Percentiles rank a stretch among this genome's conserved stretches.
Evolutionary conservation across 805 yeast genomes (phyloP).

Genomic region (Starmera amethionina): DNA sequence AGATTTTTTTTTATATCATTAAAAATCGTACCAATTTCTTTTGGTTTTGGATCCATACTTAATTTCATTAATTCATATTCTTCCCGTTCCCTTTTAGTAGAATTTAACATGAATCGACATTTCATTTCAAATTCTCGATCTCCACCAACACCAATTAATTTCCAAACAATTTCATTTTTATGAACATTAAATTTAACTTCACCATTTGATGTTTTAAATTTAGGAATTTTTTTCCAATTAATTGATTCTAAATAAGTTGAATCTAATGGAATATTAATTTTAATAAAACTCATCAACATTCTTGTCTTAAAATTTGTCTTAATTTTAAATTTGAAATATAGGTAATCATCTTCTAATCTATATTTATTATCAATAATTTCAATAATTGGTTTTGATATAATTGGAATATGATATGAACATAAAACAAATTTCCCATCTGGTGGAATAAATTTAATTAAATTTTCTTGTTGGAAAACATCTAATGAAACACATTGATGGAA

Average conservation of each 20-base stretch:
- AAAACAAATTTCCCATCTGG: constrained; percentile 83
- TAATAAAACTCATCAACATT: constrained; percentile 49
- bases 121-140: constrained; percentile 43
- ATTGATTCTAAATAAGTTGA: constrained; percentile 23
- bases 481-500: constrained; percentile 86
- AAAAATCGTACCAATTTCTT: constrained; percentile 10
- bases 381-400: constrained; percentile 16
- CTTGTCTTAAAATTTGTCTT: constrained; percentile 56
- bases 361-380: constrained; percentile 1
- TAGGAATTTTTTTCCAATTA: constrained; percentile 40
- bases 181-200: constrained; percentile 65
- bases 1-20: constrained; percentile 12
- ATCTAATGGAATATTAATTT: constrained; percentile 55
- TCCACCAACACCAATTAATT: constrained; percentile 57
- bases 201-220: constrained; percentile 66
- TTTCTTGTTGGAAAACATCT: constrained; percentile 37
- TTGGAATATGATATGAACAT: constrained; percentile 31
- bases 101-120: constrained; percentile 30
- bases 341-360: background rate
- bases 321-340: constrained; percentile 24
- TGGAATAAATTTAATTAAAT: constrained; percentile 68
- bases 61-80: constrained; percentile 12
- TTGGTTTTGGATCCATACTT: constrained; percentile 21
- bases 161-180: constrained; percentile 63
- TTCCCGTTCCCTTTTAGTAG: constrained; percentile 16